phyloP scores from a whole-genome alignment of 2,329 filamentous ascomycete genomes.

The Neospermospora avenae region DNA sequence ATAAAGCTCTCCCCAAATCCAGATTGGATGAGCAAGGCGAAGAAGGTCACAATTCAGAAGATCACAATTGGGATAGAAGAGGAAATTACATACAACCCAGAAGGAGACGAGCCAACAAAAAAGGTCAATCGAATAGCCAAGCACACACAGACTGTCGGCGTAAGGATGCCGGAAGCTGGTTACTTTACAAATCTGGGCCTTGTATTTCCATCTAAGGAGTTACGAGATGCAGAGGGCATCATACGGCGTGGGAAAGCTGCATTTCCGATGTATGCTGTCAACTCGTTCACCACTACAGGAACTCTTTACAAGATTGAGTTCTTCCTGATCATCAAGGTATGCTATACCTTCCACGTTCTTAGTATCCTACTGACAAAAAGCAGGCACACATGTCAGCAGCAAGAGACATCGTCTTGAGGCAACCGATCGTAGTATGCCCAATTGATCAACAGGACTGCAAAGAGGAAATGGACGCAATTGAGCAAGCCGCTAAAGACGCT shows the following conservation, averaged over 20 bases:
- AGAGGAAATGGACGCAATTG: conserved; percentile 97
- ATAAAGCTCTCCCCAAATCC: conserved; percentile 91
- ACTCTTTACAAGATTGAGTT: conserved; percentile 98
- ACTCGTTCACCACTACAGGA: conserved; percentile 89
- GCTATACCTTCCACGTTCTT: conserved; percentile 8
- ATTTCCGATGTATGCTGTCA: conserved; percentile 85
- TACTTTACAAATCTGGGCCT: conserved; percentile 91
- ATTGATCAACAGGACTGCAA: conserved; percentile 94
- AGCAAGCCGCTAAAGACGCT: conserved; percentile 91
- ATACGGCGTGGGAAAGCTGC: conserved; percentile 79
- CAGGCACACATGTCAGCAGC: conserved; percentile 87
- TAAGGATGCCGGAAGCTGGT: conserved; percentile 76
- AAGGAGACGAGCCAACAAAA: conserved; percentile 89
- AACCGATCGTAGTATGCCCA: conserved; percentile 94
- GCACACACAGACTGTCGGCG: conserved; percentile 21
- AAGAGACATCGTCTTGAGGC: conserved; percentile 81
- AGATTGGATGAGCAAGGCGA: conserved; percentile 87
- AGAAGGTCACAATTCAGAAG: conserved; percentile 87
- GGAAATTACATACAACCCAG: conserved; percentile 97
- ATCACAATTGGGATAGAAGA: conserved; percentile 94
- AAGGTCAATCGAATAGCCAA: conserved; percentile 75
- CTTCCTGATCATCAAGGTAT: conserved; percentile 88
- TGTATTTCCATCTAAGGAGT: conserved; percentile 85
- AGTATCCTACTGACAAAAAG: conserved; percentile 16
- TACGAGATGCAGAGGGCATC: conserved; percentile 83